A percentile compares a stretch with the other conserved stretches of the same genome.
phyloP scores from a whole-genome alignment of 495 filamentous ascomycete genomes.

The Schizothecium vesticola region DNA sequence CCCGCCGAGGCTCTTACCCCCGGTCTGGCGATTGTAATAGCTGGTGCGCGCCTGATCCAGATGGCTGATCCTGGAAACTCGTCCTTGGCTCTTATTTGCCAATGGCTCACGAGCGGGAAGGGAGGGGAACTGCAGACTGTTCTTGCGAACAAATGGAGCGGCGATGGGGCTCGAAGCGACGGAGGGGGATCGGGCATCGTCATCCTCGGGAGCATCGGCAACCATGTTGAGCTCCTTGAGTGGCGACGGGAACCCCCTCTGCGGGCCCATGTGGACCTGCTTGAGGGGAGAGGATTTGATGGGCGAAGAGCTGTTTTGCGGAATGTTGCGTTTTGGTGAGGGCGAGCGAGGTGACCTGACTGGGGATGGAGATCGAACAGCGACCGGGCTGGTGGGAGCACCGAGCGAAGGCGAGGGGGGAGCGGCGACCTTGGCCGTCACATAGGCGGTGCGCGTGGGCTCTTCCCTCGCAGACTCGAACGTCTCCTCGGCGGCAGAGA shows the following conservation, averaged over 20 bases:
- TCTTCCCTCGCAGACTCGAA: slow-evolving; percentile 68
- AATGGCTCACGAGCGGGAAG: slow-evolving; percentile 87
- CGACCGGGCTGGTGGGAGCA: slow-evolving; percentile 17
- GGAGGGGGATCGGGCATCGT: slow-evolving; percentile 45
- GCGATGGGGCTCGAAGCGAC: slow-evolving; percentile 44
- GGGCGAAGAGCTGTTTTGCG: slow-evolving; percentile 17
- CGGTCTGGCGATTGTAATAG: slow-evolving; percentile 60
- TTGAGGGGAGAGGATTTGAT: slow-evolving; percentile 26
- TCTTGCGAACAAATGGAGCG: slow-evolving; percentile 66
- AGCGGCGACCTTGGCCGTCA: slow-evolving; percentile 4
- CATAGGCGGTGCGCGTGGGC: slow-evolving; percentile 13
- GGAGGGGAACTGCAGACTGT: slow-evolving; percentile 87
- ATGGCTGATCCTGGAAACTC: slow-evolving; percentile 72
- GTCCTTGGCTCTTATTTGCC: slow-evolving; percentile 71
- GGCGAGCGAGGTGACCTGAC: slow-evolving; percentile 21
- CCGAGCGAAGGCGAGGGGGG: slow-evolving; percentile 12
- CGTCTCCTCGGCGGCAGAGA: slow-evolving; percentile 22
- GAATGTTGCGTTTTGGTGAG: slow-evolving; percentile 21
- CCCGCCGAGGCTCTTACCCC: slow-evolving; percentile 53
- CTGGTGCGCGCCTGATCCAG: slow-evolving; percentile 62
- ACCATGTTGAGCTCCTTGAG: slow-evolving; percentile 11
- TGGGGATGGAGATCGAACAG: slow-evolving; percentile 13
- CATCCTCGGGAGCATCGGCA: slow-evolving; percentile 29
- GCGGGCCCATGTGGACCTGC: slow-evolving; percentile 8
- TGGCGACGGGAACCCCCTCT: slow-evolving; percentile 16